These are phyloP conservation scores for Xylaria sp. DNA, from an alignment of 2,329 filamentous ascomycete species.

Conservation along the genomic window DNA sequence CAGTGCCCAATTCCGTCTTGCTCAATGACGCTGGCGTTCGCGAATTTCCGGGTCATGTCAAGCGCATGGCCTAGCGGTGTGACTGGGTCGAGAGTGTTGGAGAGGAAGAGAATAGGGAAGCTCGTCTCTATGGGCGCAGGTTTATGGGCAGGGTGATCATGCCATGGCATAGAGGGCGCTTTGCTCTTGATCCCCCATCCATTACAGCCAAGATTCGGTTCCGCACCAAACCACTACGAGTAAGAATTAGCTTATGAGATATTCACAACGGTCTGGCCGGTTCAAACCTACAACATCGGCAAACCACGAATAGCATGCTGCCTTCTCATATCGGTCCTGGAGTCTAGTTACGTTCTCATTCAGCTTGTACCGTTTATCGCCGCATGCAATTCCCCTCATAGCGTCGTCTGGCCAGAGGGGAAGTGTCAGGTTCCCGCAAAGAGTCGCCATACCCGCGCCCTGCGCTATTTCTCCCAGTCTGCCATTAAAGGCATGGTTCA, in stretches of 20 bases:
- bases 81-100: slow-evolving; percentile 68
- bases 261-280: neutral
- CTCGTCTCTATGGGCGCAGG: slow-evolving; percentile 55
- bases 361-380: slow-evolving; percentile 51
- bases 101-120: slow-evolving; percentile 67
- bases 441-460: slow-evolving; percentile 22
- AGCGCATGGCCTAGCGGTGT: slow-evolving; percentile 64
- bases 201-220: slow-evolving; percentile 50
- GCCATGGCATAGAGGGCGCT: slow-evolving; percentile 50
- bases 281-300: slow-evolving; percentile 51
- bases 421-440: slow-evolving; percentile 43
- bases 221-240: slow-evolving; percentile 48
- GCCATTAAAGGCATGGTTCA: slow-evolving; percentile 49
- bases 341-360: slow-evolving; percentile 49
- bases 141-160: slow-evolving; percentile 47
- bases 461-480: slow-evolving; percentile 32
- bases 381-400: slow-evolving; percentile 49
- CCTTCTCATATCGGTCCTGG: slow-evolving; percentile 45
- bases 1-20: slow-evolving; percentile 53
- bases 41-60: slow-evolving; percentile 54
- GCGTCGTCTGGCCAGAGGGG: slow-evolving; percentile 47
- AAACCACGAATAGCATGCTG: slow-evolving; percentile 51
- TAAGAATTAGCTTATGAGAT: slow-evolving; percentile 23
- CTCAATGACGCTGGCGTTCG: slow-evolving; percentile 53
- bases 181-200: slow-evolving; percentile 51